Conservation (phyloP, 176 grass and related monocot genomes). For the Musa troglodytarum region DNA sequence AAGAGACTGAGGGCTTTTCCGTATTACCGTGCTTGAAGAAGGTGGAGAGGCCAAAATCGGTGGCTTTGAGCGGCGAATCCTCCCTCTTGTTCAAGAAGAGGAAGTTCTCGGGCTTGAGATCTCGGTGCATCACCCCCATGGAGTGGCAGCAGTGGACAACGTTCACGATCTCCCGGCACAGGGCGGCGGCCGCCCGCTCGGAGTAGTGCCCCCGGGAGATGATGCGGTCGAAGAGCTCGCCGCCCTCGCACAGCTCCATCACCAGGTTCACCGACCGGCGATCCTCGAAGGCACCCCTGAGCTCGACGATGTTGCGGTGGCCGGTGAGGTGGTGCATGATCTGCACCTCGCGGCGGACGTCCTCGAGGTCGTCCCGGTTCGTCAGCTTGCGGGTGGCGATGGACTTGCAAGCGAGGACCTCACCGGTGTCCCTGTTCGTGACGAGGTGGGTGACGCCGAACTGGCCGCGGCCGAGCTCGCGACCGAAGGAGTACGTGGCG, state of each 20-base stretch:
- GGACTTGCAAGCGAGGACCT: slow-evolving; percentile 7
- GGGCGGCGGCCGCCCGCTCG: slow-evolving; percentile 1
- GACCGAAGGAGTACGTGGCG: neutral
- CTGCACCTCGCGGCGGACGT: slow-evolving; percentile 16
- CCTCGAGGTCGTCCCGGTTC: slow-evolving; percentile 2
- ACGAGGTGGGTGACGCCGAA: slow-evolving; percentile 8
- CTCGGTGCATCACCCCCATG: slow-evolving; percentile 15
- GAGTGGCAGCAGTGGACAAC: slow-evolving; percentile 12
- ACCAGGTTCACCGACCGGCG: slow-evolving; percentile 4
- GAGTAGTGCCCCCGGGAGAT: slow-evolving; percentile 7
- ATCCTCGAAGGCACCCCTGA: slow-evolving; percentile 8
- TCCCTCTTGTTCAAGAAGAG: slow-evolving; percentile 3
- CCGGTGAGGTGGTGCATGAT: slow-evolving; percentile 20
- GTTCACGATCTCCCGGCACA: slow-evolving; percentile 14
- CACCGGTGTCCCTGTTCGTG: neutral
- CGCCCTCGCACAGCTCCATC: slow-evolving; percentile 83
- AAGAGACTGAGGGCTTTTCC: neutral
- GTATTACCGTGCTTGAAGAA: slow-evolving; percentile 11
- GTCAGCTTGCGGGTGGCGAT: slow-evolving; percentile 9
- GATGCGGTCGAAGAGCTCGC: slow-evolving; percentile 65
- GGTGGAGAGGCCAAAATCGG: slow-evolving; percentile 17
- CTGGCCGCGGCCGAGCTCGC: slow-evolving; percentile 14
- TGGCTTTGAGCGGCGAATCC: slow-evolving; percentile 14
- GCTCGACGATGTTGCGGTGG: slow-evolving; percentile 20
- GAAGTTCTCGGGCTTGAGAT: slow-evolving; percentile 20